phyloP scores from a whole-genome alignment of 495 filamentous ascomycete genomes.

The Penicillium riverlandense region DNA sequence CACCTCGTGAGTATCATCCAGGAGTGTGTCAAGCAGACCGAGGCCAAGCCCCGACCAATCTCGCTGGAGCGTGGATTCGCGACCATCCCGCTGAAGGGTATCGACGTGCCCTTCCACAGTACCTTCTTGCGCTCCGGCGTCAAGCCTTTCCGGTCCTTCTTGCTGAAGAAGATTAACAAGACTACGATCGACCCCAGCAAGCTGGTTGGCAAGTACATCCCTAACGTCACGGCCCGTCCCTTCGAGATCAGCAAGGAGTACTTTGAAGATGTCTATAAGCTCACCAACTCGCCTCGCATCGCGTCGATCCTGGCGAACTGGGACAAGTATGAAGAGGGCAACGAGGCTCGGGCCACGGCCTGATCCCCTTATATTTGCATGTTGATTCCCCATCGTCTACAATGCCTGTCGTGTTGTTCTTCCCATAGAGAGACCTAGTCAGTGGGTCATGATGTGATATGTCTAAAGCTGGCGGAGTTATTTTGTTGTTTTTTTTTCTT shows the following conservation, averaged over 20 bases:
- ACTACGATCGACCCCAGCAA: conserved; percentile 95
- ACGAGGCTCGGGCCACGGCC: conserved; percentile 13
- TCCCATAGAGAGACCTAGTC: conserved; percentile 17
- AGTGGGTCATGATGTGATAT: conserved; percentile 24
- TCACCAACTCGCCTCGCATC: conserved; percentile 91
- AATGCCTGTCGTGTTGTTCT: conserved; percentile 11
- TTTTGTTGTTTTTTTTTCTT: not conserved
- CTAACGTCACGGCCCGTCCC: conserved; percentile 91
- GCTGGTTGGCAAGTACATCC: conserved; percentile 96
- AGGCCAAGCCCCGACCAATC: conserved; percentile 79
- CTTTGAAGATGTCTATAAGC: conserved; percentile 92
- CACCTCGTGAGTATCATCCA: conserved; percentile 81
- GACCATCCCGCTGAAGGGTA: conserved; percentile 92
- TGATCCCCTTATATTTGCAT: conserved; percentile 7
- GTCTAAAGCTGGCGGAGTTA: conserved; percentile 10
- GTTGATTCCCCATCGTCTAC: conserved; percentile 14
- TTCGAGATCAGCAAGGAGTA: conserved; percentile 97
- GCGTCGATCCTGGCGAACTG: conserved; percentile 83
- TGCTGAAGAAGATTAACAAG: conserved; percentile 99
- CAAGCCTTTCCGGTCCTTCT: conserved; percentile 94
- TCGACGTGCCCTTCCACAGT: conserved; percentile 98
- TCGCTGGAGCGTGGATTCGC: conserved; percentile 90
- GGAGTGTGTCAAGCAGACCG: conserved; percentile 75
- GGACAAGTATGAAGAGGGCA: conserved; percentile 56
- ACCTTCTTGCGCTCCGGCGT: conserved; percentile 96